Conservation (phyloP, 345 rosid species). For the Aurinia saxatilis region DNA sequence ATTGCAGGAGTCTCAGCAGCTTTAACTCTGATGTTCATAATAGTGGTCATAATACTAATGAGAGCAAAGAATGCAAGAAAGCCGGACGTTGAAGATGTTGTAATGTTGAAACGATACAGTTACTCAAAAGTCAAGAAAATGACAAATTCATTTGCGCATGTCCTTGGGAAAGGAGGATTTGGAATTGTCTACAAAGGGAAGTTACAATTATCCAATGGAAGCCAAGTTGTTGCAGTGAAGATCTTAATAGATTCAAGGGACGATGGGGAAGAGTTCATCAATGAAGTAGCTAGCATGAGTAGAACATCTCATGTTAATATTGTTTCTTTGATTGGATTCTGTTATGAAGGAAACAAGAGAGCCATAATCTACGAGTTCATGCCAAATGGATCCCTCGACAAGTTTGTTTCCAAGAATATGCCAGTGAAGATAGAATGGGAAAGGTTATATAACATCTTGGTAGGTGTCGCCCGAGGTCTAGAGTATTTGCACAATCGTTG, state of each 20-base stretch:
- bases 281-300: slow-evolving; percentile 28
- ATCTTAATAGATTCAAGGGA: too few relatives aligned
- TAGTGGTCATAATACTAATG: not conserved
- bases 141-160: too few relatives aligned
- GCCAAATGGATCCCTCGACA: not conserved
- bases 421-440: too few relatives aligned
- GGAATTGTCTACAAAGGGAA: too few relatives aligned
- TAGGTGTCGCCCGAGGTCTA: slow-evolving; percentile 36
- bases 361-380: slow-evolving; percentile 39
- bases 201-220: too few relatives aligned
- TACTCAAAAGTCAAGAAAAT: too few relatives aligned
- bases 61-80: not conserved
- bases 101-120: too few relatives aligned
- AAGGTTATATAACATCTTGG: slow-evolving; percentile 8
- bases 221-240: too few relatives aligned
- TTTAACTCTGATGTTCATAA: not conserved
- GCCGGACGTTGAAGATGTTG: not conserved
- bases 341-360: slow-evolving; percentile 23
- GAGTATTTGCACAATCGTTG: slow-evolving; percentile 44
- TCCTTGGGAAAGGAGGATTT: too few relatives aligned
- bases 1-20: not conserved
- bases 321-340: slow-evolving; percentile 23
- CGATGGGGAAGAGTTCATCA: too few relatives aligned
- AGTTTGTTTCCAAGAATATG: too few relatives aligned
- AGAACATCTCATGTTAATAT: slow-evolving; percentile 47